Base-by-base conservation (phyloP, 768 basidiomycete species). In the Amanita muscaria region DNA sequence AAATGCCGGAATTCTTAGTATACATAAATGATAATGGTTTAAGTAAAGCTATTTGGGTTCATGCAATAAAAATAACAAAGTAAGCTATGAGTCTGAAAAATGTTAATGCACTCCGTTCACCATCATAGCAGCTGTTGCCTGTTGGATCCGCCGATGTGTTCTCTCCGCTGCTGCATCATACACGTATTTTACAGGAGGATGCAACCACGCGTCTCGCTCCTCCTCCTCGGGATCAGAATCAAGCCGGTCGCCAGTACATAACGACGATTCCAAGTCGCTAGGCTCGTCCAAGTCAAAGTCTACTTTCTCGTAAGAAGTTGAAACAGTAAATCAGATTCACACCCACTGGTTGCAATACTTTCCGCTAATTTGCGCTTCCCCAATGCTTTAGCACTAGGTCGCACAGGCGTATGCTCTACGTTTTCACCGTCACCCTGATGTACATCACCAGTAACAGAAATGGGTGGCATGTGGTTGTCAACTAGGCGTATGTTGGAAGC, bases 101-200 rank as follows among this genome's bases (percentile, higher is more conserved):
- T 14, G 11, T 29, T 32, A 42, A 23, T 42, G 41, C 41, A 75
- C 67, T 18, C 71, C 73, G 51, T 73, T 74, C 5, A 70, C 67
- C 19, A 67, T 47, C 33, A 62, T 31, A 16, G 41, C 34, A 24
- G 48, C 49, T 22, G 64, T 55, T 15, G 62, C 70, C 50, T 77
- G 70, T 47, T 64, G 63, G 42, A 83, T 66, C 46, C 77, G 68
- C 64, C 79, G 70, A 51, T 74, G 67, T 42, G 78, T 77, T 50
- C 86, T 75, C 60, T 94, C 90, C 19, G 88, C 88, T 4, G 83
- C 88, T 0, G 91, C 91, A 58, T 96, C 91, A 59, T 96, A 96
- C n/a, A 85, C 88, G 62, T 83, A 92, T 11, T 74, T 74, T 19
- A 78, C 70, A 2, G 78, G 75, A 15, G 63, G 71, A 38, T 72